A percentile compares a stretch with the other conserved stretches of the same genome.
These are phyloP conservation scores for Paraphysoderma sedebokerense DNA, from an alignment of 371 early-diverging fungal species.

Conservation along the genomic window DNA sequence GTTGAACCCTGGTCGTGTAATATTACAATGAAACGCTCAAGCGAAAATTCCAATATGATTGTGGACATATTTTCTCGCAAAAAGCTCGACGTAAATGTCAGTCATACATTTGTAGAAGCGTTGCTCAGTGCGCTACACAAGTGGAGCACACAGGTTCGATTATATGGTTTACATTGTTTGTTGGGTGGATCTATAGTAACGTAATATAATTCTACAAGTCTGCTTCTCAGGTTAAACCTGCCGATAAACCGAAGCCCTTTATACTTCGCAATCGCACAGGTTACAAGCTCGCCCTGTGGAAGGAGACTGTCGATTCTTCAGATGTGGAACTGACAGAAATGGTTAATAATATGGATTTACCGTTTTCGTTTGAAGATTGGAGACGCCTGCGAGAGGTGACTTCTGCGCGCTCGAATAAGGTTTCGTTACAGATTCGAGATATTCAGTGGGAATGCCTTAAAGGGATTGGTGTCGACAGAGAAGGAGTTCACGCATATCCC, in stretches of 20 bases:
- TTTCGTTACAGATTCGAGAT: constrained; percentile 7
- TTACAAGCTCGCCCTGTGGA: constrained; percentile 74
- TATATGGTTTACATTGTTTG: too few relatives aligned
- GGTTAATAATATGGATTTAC: constrained; percentile 48
- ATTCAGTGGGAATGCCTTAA: constrained; percentile 81
- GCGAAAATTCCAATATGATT: constrained; percentile 6
- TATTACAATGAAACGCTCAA: constrained; percentile 10
- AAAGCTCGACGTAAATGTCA: constrained; percentile 69
- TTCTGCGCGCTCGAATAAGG: too few relatives aligned
- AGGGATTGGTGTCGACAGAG: constrained; percentile 68
- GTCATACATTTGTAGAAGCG: constrained; percentile 75
- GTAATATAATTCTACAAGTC: constrained; percentile 4
- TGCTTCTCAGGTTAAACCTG: background rate
- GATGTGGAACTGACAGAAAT: constrained; percentile 48
- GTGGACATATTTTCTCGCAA: constrained; percentile 53
- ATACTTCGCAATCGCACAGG: constrained; percentile 77
- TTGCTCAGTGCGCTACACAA: constrained; percentile 40
- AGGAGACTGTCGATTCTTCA: constrained; percentile 24
- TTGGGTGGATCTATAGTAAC: too few relatives aligned
- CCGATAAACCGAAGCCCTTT: too few relatives aligned
- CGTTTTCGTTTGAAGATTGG: constrained; percentile 96
- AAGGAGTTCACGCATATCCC: constrained; percentile 55
- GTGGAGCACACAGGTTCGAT: constrained; percentile 33
- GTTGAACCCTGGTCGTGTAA: constrained; percentile 68
- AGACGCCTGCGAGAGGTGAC: constrained; percentile 65